phyloP scores from a whole-genome alignment of 208 protist genomes.

The Angomonas deanei region DNA sequence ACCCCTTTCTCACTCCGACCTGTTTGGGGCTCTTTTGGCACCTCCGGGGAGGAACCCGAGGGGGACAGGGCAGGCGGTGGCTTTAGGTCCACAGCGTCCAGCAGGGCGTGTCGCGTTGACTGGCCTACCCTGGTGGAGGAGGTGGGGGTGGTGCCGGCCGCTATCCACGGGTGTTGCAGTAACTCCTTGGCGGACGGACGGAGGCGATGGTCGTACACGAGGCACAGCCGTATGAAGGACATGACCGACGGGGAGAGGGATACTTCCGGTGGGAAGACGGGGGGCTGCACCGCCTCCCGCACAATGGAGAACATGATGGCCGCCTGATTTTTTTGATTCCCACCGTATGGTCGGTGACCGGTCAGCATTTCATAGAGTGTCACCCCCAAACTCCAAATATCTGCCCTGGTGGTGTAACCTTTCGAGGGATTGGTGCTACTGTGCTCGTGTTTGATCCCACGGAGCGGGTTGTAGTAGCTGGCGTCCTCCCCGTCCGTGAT shows the following conservation, averaged over 20 bases:
- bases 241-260: slow-evolving; percentile 41
- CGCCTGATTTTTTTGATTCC: slow-evolving; percentile 41
- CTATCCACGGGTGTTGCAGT: slow-evolving; percentile 63
- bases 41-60: too few relatives aligned
- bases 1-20: not conserved
- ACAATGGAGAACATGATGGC: slow-evolving; percentile 71
- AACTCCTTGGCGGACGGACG: slow-evolving; percentile 59
- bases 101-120: too few relatives aligned
- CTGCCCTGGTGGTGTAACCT: slow-evolving; percentile 71
- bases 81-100: too few relatives aligned
- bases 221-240: slow-evolving; percentile 68
- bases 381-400: slow-evolving; percentile 84
- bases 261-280: slow-evolving; percentile 34
- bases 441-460: slow-evolving; percentile 20
- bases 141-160: not conserved
- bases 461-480: slow-evolving; percentile 32
- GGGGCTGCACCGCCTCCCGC: slow-evolving; percentile 32
- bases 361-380: slow-evolving; percentile 85
- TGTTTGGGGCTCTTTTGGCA: not conserved
- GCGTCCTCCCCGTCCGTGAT: slow-evolving; percentile 11
- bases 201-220: slow-evolving; percentile 58
- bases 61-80: not conserved
- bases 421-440: not conserved
- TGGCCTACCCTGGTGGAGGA: not conserved
- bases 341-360: slow-evolving; percentile 65